Percentiles rank a stretch among this genome's conserved stretches.
phyloP scores from a whole-genome alignment of 805 yeast genomes.

The Saccharomycopsis malanga region DNA sequence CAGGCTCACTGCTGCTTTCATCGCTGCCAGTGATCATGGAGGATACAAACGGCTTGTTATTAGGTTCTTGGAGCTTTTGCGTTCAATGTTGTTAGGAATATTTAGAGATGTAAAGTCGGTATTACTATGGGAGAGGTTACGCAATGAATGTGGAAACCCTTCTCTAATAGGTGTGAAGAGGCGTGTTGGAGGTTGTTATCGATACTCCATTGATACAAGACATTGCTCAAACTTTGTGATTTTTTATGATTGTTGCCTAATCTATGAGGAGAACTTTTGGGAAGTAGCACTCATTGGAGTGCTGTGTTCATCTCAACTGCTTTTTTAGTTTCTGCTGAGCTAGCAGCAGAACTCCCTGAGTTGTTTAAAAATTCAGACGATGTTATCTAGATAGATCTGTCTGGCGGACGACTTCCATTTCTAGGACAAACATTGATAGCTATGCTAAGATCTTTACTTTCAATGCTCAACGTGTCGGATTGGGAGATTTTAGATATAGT shows the following conservation, averaged over 20 bases:
- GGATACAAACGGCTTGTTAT: slow-evolving; percentile 1
- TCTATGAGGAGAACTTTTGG: slow-evolving; percentile 4
- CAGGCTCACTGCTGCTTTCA: slow-evolving; percentile 2
- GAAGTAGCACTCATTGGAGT: slow-evolving; percentile 11
- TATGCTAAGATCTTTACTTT: not conserved
- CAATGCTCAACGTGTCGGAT: not conserved
- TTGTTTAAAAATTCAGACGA: too few species aligned
- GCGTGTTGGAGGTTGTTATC: slow-evolving; percentile 4
- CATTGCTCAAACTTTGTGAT: slow-evolving; percentile 15
- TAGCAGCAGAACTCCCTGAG: too few species aligned
- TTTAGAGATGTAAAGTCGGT: not conserved
- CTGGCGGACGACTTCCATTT: too few species aligned
- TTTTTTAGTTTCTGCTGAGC: not conserved
- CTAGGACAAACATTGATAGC: not conserved
- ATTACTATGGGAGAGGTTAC: too few species aligned
- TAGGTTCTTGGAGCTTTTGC: slow-evolving; percentile 2
- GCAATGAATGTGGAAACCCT: not conserved
- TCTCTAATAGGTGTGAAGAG: not conserved
- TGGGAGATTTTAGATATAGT: not conserved
- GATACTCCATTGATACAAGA: too few species aligned
- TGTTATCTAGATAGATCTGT: too few species aligned
- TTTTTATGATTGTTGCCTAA: slow-evolving; percentile 7
- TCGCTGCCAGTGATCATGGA: slow-evolving; percentile 6
- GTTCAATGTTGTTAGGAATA: slow-evolving; percentile 12
- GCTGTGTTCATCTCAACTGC: not conserved